Evolutionary conservation across 140 eudicot species (phyloP).

Genomic region (Flaveria floridana): DNA sequence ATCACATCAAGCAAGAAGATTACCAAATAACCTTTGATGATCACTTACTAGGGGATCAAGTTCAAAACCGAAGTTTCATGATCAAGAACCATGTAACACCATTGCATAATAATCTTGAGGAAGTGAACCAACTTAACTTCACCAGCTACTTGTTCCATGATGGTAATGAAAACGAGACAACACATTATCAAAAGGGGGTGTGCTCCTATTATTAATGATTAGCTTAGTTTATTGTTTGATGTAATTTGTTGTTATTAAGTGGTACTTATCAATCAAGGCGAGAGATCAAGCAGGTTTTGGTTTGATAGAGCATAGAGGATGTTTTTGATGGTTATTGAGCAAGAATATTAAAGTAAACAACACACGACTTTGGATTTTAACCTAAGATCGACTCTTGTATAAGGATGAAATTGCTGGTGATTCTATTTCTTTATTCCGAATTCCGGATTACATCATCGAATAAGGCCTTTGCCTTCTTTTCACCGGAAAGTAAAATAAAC

Average conservation of each 20-base stretch:
- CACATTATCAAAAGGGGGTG: slow-evolving; percentile 31
- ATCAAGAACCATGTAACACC: slow-evolving; percentile 12
- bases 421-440: too few relatives aligned
- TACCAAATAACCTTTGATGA: slow-evolving; percentile 4
- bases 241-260: slow-evolving; percentile 35
- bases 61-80: neutral
- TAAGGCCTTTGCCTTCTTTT: too few relatives aligned
- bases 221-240: slow-evolving; percentile 19
- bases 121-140: slow-evolving; percentile 46
- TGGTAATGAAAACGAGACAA: slow-evolving; percentile 37
- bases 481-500: too few relatives aligned
- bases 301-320: slow-evolving; percentile 36
- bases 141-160: slow-evolving; percentile 32
- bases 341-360: too few relatives aligned
- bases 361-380: too few relatives aligned
- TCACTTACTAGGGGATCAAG: neutral
- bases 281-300: slow-evolving; percentile 30
- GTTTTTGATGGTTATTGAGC: neutral
- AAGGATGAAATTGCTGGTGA: too few relatives aligned
- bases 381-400: too few relatives aligned
- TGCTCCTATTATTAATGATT: slow-evolving; percentile 36
- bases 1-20: slow-evolving; percentile 11
- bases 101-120: slow-evolving; percentile 10
- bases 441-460: too few relatives aligned
- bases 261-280: slow-evolving; percentile 16